A percentile compares a stretch with the other conserved stretches of the same genome.
Conservation (phyloP, 1,284 basidiomycete genomes). For the Hemileia vastatrix region DNA sequence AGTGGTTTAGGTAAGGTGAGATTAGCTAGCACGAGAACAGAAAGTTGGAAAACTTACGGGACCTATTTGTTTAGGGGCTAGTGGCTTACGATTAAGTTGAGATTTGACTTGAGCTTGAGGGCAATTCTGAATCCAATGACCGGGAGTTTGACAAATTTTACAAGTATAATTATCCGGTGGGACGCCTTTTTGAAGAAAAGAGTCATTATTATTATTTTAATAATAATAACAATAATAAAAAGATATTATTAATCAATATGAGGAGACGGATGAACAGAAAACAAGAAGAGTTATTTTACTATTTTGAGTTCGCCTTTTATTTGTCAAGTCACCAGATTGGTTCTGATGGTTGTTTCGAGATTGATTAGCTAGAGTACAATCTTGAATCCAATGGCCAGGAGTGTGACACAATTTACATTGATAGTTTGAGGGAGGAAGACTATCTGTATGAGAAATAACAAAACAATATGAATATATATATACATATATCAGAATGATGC, state of each 20-base stretch:
- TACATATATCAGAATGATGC: neutral
- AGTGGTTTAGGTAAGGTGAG: neutral
- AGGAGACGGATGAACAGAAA: no score
- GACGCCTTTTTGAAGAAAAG: conserved; percentile 29
- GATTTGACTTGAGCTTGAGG: conserved; percentile 24
- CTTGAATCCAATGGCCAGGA: conserved; percentile 39
- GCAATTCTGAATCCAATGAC: conserved; percentile 34
- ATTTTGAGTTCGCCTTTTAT: no score
- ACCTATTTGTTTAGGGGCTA: conserved; percentile 64
- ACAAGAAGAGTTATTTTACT: no score
- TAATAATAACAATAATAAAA: no score
- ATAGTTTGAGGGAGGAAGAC: conserved; percentile 58
- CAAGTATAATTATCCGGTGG: conserved; percentile 78
- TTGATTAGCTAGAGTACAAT: no score
- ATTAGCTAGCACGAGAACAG: neutral
- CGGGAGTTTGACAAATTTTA: conserved; percentile 59
- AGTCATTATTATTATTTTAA: no score
- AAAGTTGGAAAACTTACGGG: conserved; percentile 51
- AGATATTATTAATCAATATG: no score
- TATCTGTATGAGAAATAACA: neutral
- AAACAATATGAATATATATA: neutral
- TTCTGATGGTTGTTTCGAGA: no score
- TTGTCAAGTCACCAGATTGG: no score
- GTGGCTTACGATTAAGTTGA: conserved; percentile 47
- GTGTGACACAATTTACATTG: conserved; percentile 71